These are phyloP conservation scores for Millerozyma acaciae DNA, from an alignment of 805 yeast species.

Conservation along the genomic window DNA sequence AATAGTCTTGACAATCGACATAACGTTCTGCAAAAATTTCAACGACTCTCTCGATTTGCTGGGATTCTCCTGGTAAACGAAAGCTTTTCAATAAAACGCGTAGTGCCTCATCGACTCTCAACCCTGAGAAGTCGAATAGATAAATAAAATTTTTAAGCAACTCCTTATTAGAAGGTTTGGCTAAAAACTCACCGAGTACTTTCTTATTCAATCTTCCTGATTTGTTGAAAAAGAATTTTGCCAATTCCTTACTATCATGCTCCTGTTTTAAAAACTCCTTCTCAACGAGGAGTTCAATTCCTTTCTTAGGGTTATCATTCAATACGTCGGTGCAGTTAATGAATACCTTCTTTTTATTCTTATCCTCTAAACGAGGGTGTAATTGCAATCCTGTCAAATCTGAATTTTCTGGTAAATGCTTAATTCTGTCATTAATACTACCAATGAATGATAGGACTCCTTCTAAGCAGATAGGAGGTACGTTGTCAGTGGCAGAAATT, in stretches of 20 bases:
- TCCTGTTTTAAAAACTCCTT: slow-evolving; percentile 55
- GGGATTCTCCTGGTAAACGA: slow-evolving; percentile 96
- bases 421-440: slow-evolving; percentile 53
- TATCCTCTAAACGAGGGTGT: slow-evolving; percentile 38
- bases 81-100: slow-evolving; percentile 77
- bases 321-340: slow-evolving; percentile 70
- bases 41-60: slow-evolving; percentile 88
- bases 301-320: slow-evolving; percentile 75
- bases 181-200: slow-evolving; percentile 78
- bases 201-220: slow-evolving; percentile 85
- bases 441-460: slow-evolving; percentile 72
- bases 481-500: slow-evolving; percentile 68
- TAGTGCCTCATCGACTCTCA: slow-evolving; percentile 91
- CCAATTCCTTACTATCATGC: slow-evolving; percentile 58
- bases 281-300: slow-evolving; percentile 61
- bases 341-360: slow-evolving; percentile 65
- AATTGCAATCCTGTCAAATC: slow-evolving; percentile 9
- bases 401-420: slow-evolving; percentile 11
- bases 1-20: slow-evolving; percentile 52
- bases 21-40: slow-evolving; percentile 83
- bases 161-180: slow-evolving; percentile 64
- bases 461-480: slow-evolving; percentile 91
- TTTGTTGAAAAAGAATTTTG: slow-evolving; percentile 69
- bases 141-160: slow-evolving; percentile 63
- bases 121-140: slow-evolving; percentile 67